Percentiles rank a stretch among this genome's conserved stretches.
Evolutionary conservation across 495 filamentous ascomycete species (phyloP).

Genomic region (Lophiostoma macrostomum): DNA sequence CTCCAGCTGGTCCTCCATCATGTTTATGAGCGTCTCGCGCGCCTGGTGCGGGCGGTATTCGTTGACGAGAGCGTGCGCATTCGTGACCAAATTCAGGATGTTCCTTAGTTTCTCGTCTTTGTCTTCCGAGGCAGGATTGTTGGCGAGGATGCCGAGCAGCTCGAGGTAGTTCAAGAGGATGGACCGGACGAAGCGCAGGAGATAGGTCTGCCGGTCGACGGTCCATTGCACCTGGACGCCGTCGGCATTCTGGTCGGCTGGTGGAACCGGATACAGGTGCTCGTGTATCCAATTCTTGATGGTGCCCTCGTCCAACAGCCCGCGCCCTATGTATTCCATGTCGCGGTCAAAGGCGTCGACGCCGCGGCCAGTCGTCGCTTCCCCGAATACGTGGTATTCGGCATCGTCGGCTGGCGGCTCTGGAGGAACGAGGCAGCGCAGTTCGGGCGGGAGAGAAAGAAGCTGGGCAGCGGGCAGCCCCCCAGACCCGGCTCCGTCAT

Average conservation of each 20-base stretch:
- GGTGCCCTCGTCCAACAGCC: conserved; percentile 51
- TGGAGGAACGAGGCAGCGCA: conserved; percentile 79
- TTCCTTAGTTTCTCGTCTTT: conserved; percentile 62
- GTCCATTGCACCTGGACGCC: conserved; percentile 41
- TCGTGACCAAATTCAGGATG: conserved; percentile 75
- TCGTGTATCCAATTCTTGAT: conserved; percentile 58
- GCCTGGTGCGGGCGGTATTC: conserved; percentile 95
- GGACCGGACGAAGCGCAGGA: conserved; percentile 75
- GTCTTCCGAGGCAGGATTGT: conserved; percentile 4
- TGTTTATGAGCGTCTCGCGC: conserved; percentile 78
- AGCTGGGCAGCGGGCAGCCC: conserved; percentile 42
- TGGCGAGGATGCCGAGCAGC: conserved; percentile 39
- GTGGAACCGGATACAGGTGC: conserved; percentile 60
- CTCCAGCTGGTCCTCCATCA: conserved; percentile 89
- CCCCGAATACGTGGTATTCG: conserved; percentile 72
- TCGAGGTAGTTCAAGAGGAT: conserved; percentile 74
- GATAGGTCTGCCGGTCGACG: conserved; percentile 68
- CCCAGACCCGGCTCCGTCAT: conserved; percentile 7
- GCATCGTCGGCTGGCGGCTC: conserved; percentile 62
- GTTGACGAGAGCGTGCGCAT: conserved; percentile 88
- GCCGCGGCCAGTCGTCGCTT: conserved; percentile 34
- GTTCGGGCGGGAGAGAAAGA: conserved; percentile 63
- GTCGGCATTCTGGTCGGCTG: conserved; percentile 43
- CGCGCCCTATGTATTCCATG: conserved; percentile 17
- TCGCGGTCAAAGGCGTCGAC: conserved; percentile 22